Evolutionary conservation across 192 early-diverging fungal species (phyloP).

Genomic region (Coemansia sp.): DNA sequence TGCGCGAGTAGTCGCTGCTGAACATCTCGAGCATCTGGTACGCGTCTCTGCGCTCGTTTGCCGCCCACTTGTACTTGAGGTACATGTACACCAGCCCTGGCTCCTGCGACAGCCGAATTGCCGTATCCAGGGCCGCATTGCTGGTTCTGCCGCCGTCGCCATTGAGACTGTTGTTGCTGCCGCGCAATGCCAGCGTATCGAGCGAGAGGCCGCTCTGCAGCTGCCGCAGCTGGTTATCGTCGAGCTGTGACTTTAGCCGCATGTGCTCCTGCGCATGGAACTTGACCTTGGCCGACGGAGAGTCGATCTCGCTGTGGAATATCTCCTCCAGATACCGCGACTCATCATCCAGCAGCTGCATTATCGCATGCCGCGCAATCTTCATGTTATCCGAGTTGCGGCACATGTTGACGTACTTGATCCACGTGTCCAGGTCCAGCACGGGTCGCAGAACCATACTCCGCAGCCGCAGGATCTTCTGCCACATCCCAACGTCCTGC

Average conservation of each 20-base stretch:
- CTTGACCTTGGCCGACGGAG: conserved; percentile 2
- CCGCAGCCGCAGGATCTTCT: conserved; percentile 82
- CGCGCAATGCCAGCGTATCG: not conserved
- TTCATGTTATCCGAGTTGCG: conserved; percentile 77
- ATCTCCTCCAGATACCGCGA: conserved; percentile 31
- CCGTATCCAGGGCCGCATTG: conserved; percentile 20
- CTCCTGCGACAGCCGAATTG: conserved; percentile 38
- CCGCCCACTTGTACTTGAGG: conserved; percentile 67
- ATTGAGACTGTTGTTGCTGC: not conserved
- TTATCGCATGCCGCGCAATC: conserved; percentile 43
- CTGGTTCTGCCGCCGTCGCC: not conserved
- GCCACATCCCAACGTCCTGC: conserved; percentile 95
- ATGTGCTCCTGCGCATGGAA: conserved; percentile 33
- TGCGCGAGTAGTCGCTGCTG: conserved; percentile 60
- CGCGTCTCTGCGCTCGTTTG: conserved; percentile 51
- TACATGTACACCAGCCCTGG: conserved; percentile 77
- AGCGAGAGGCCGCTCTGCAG: not conserved
- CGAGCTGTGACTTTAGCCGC: conserved; percentile 16
- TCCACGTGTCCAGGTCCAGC: conserved; percentile 94
- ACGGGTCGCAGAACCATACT: conserved; percentile 85
- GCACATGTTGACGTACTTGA: conserved; percentile 93
- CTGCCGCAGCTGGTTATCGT: conserved; percentile 7
- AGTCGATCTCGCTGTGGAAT: conserved; percentile 17
- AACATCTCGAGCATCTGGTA: conserved; percentile 78
- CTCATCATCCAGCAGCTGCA: conserved; percentile 35